Base-by-base conservation (phyloP, 495 filamentous ascomycete genomes). In the Polyplosphaeria fusca region DNA sequence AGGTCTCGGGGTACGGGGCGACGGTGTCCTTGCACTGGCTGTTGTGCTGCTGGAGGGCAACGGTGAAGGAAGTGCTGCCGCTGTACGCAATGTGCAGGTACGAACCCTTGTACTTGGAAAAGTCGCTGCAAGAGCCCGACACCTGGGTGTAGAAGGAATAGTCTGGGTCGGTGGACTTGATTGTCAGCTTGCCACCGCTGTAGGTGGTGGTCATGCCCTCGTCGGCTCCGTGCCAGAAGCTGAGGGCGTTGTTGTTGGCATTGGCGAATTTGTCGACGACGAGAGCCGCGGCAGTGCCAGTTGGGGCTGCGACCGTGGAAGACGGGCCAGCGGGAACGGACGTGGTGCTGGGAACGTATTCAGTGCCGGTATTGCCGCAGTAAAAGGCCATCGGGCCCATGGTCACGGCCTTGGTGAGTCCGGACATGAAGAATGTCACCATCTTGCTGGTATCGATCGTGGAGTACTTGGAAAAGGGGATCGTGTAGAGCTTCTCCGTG, bases 1-100 rank as follows among this genome's bases (percentile, higher is more conserved):
- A 86, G 4, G 86, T 87, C 64, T 83, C 85, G 0, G 86, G 86
- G 61, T 79, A 89, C 0, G 87, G 86, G n/a, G 73, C 73, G 16
- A 81, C 74, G 19, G 55, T 59, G 13, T 78, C 73, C 60, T 84
- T 75, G 63, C 87, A 91, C 4, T 72, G 68, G 11, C 72, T 63
- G 61, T 91, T 91, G 68, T 89, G 81, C 67, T 91, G 85, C 60
- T 88, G 85, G 18, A 90, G 66, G 2, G 86, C 79, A 38, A 91
- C 74, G 5, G 78, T 83, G 68, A 89, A 91, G 24, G 79, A 75
- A 60, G 78, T 81, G 60, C 76, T 82, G 3, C 87, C 87, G 7
- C 75, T 76, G 69, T 86, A 89, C 13, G 79, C 77, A 47, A 90
- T 78, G 70, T 89, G 87, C n/a, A 91, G 72, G 68, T 85, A 87